A percentile compares a stretch with the other conserved stretches of the same genome.
These are phyloP conservation scores for Flueggea neowawraea DNA, from an alignment of 441 rosid species.

Conservation along the genomic window DNA sequence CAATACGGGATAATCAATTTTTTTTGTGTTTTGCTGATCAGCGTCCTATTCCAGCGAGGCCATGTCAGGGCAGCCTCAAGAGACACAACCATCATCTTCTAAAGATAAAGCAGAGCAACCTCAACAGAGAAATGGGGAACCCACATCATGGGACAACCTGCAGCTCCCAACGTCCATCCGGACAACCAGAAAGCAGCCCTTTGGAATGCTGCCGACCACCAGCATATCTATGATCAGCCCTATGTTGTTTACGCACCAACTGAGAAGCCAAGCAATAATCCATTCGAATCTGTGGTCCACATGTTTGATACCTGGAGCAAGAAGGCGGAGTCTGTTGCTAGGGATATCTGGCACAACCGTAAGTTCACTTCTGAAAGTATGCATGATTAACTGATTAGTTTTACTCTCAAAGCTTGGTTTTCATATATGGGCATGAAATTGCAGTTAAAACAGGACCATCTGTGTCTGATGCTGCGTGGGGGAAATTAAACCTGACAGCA, in stretches of 20 bases:
- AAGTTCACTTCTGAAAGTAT: conserved; percentile 15
- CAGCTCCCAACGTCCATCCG: conserved; percentile 70
- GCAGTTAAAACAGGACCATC: conserved; percentile 72
- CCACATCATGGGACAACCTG: conserved; percentile 77
- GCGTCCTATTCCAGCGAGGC: background rate
- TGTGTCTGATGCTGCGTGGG: conserved; percentile 78
- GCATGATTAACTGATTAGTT: background rate
- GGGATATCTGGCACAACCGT: conserved; percentile 84
- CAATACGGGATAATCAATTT: background rate
- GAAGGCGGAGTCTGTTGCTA: conserved; percentile 69
- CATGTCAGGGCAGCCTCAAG: background rate
- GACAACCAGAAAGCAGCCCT: conserved; percentile 78
- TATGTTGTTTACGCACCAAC: conserved; percentile 57
- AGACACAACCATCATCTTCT: background rate
- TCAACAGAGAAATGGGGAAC: conserved; percentile 66
- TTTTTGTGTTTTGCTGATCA: background rate
- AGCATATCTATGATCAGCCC: conserved; percentile 43
- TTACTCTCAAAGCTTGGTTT: background rate
- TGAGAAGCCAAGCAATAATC: conserved; percentile 48
- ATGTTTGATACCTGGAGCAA: conserved; percentile 73
- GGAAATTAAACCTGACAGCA: conserved; percentile 70
- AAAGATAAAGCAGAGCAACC: background rate
- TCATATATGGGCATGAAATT: background rate
- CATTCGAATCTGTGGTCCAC: conserved; percentile 62
- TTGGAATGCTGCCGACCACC: conserved; percentile 59